Base-by-base conservation (phyloP, 768 basidiomycete genomes). In the Suillus plorans region DNA sequence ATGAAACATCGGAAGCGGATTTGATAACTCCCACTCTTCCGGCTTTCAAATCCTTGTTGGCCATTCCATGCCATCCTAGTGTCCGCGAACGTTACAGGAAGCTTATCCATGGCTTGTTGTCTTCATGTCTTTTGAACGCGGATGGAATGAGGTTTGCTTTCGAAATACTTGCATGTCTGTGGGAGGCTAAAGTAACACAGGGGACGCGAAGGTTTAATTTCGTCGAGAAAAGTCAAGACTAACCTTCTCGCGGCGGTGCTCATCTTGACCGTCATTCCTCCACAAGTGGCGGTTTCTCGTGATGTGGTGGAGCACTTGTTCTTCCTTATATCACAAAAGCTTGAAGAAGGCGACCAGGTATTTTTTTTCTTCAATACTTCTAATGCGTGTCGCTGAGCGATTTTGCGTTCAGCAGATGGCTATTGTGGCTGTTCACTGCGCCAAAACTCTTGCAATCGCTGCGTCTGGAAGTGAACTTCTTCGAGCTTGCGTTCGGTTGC, bases 201-300 rank as follows among this genome's bases (percentile, higher is more conserved):
- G 45, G 91, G 92, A 12, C 89, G 97, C 56, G 83, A 88, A 64
- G 96, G 95, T 0, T 69, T 82, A 0, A 87, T 91, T 12, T 91
- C 91, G 2, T 78, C 85, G 2, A 87, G 89, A 75, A 98, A 98
- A 79, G 82, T 92, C 74, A 96, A 94, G 78, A 93, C 88, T 71
- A 99, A 97, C 75, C 82, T 98, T 65, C 79, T 99, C 14, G 92
- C 94, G 0, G 82, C 89, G 0, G 95, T 95, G 1, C 83, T 99
- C 5, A 82, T 97, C 59, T 74, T 99, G 50, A 97, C 96, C 0
- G 86, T 89, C 28, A 77, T 95, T 1, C 92, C 94, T 1, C 67
- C 86, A 0, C 80, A 80, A 14, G 81, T 89, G 20, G 86, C 86
- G 73, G 76, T 97, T 39, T 89, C 94, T 55, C 83, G 85, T 56